Base-by-base conservation (phyloP, 106 monocot genomes). In the Allium fistulosum region DNA sequence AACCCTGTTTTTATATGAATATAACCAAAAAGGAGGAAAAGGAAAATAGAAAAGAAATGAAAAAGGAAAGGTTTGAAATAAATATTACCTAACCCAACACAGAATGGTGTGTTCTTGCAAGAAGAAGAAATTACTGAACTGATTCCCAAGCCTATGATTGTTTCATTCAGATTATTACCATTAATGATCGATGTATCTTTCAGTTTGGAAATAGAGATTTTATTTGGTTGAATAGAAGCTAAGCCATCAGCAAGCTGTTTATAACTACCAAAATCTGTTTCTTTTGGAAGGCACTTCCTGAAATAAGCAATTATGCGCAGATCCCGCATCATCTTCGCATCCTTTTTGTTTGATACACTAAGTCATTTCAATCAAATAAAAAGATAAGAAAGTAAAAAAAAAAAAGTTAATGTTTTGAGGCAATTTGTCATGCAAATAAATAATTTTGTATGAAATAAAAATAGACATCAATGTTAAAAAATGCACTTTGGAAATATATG, bases 71-170 rank as follows among this genome's bases (percentile, higher is more conserved):
- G 18, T 27, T 37, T 10, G 46, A 62, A 51, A 11, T 8, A 15
- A 46, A 14, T 16, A 6, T 56, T 72, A 88, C 92, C 92, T 62
- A 92, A 79, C 73, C 92, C 88, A 49, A 85, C 61, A 76, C 92
- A 88, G 77, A 80, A 88, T 51, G 82, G 80, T 11, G 28, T 71
- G 37, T 2, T 1, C 0, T 37, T 37, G 37, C 0, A 37, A 11
- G 66, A 51, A 65, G 26, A 4, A 46, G 62, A 26, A 71, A 57
- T 63, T 50, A 67, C 69, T 11, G 46, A 75, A 64, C 78, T 88
- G 49, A 79, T 62, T 50, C 80, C 85, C 63, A 92, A 46, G 48
- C 92, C 88, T 76, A 92, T 75, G 57, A 88, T 80, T 13, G 68
- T 69, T 68, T 70, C 76, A 69, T 80, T 77, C 69, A 88, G 62